Percentiles rank a stretch among this genome's conserved stretches.
Evolutionary conservation across 257 asterid species (phyloP).

Genomic region (Anisodus tanguticus): DNA sequence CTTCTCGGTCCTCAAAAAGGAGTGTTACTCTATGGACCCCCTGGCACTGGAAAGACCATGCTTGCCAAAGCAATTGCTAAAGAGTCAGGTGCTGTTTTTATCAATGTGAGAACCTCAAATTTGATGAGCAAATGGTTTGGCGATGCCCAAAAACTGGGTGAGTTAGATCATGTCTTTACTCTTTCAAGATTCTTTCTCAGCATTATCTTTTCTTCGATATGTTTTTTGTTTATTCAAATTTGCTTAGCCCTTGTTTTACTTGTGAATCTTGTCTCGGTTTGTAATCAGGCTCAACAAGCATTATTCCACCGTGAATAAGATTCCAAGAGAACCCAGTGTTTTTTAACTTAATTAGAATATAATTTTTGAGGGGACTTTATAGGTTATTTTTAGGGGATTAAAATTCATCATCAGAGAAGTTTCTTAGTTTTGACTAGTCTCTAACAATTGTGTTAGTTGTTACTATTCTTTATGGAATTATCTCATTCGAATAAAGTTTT

Average conservation of each 20-base stretch:
- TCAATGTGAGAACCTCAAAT: slow-evolving; percentile 80
- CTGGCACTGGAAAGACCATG: slow-evolving; percentile 99
- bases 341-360: neutral
- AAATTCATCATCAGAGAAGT: neutral
- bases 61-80: slow-evolving; percentile 98
- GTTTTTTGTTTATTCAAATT: neutral
- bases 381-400: neutral
- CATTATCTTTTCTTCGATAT: neutral
- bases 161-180: slow-evolving; percentile 24
- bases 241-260: slow-evolving; percentile 12
- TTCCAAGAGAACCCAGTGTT: neutral
- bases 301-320: neutral
- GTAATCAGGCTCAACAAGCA: neutral
- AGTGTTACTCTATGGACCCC: slow-evolving; percentile 91
- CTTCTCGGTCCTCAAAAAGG: slow-evolving; percentile 96
- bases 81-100: slow-evolving; percentile 93
- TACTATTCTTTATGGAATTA: neutral
- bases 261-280: neutral
- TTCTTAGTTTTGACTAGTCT: neutral
- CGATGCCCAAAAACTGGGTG: slow-evolving; percentile 95
- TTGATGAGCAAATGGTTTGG: slow-evolving; percentile 99
- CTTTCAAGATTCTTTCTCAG: neutral
- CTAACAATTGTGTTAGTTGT: neutral
- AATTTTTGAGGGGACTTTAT: neutral
- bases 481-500: neutral